Base-by-base conservation (phyloP, 176 grass and related monocot species). In the Themeda triandra region DNA sequence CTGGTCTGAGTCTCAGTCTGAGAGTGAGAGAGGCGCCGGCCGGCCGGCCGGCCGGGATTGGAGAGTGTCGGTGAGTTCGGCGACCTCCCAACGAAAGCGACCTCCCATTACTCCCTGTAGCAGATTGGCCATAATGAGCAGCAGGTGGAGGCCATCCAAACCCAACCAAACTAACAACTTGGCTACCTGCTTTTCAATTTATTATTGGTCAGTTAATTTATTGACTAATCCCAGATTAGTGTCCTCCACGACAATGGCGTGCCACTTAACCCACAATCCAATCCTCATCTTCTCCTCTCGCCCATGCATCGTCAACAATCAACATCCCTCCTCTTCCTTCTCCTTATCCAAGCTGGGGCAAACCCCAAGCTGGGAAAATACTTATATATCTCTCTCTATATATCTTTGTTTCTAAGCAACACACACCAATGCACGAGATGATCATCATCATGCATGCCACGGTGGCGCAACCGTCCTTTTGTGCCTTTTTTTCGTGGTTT, bases 271-370 rank as follows among this genome's bases (percentile, higher is more conserved):
- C 74, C 19, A 56, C 45, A 15, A 15, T 5, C 46, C 4, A 14
- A 6, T 49, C 46, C 46, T 49, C 15, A 10, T 21, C 82, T 28
- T 71, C 15, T 31, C n/a, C 13, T 2, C 5, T 49, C 11, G 31
- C 23, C n/a, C n/a, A 24, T 62, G 21, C 54, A 10, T 7, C 54
- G 4, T 7, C 41, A 13, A 9, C 39, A 5, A 56, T 63, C 59
- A n/a, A 58, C 9, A 58, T 58, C 59, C 3, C 1, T 25, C 11
- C n/a, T 10, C 7, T 5, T 2, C 63, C 6, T 28, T 6, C 4
- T 17, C 32, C 83, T 83, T 90, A 82, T 90, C 88, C 88, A 66
- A 78, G 32, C 42, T n/a, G n/a, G n/a, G 51, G 71, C 87, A 78
- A 76, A 86, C 82, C 82, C 30, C 2, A 51, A 19, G 14, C 25